A percentile compares a stretch with the other conserved stretches of the same genome.
These are phyloP conservation scores for Fusarium armeniacum DNA, from an alignment of 2,329 filamentous ascomycete genomes.

Conservation along the genomic window DNA sequence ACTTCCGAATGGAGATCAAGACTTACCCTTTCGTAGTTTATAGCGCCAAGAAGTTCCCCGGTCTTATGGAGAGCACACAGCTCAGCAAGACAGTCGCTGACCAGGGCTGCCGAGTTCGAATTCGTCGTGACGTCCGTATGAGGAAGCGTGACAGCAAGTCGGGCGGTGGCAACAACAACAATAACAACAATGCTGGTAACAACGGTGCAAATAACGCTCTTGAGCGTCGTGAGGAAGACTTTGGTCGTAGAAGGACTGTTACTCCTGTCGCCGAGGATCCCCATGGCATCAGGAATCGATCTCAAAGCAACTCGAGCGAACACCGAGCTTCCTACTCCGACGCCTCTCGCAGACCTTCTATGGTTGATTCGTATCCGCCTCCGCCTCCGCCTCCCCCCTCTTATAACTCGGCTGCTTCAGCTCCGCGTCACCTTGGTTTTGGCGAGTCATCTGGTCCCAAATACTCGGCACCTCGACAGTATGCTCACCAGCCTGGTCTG, in stretches of 20 bases:
- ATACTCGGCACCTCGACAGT: slow-evolving; percentile 55
- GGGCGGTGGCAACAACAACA: slow-evolving; percentile 59
- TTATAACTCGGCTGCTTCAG: slow-evolving; percentile 51
- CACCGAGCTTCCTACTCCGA: slow-evolving; percentile 61
- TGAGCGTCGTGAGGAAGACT: slow-evolving; percentile 76
- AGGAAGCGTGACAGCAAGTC: slow-evolving; percentile 83
- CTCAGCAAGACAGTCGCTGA: slow-evolving; percentile 93
- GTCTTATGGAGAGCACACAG: slow-evolving; percentile 87
- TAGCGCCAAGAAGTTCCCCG: slow-evolving; percentile 99
- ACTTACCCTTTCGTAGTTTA: slow-evolving; percentile 89
- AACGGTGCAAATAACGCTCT: slow-evolving; percentile 58
- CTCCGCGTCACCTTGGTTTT: slow-evolving; percentile 54
- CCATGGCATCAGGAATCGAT: slow-evolving; percentile 65
- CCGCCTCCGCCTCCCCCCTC: slow-evolving; percentile 57
- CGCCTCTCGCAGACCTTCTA: slow-evolving; percentile 62
- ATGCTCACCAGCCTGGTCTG: slow-evolving; percentile 54
- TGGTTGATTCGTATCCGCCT: slow-evolving; percentile 60
- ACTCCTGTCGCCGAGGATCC: slow-evolving; percentile 55
- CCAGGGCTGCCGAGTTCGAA: slow-evolving; percentile 96
- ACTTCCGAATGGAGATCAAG: slow-evolving; percentile 91
- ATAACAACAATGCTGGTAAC: slow-evolving; percentile 59
- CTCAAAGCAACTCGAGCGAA: slow-evolving; percentile 71
- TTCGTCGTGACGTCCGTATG: slow-evolving; percentile 94
- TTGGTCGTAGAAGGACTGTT: slow-evolving; percentile 56
- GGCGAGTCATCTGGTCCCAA: slow-evolving; percentile 54